Base-by-base conservation (phyloP, 176 grass and related monocot genomes). In the Carex cristatella region DNA sequence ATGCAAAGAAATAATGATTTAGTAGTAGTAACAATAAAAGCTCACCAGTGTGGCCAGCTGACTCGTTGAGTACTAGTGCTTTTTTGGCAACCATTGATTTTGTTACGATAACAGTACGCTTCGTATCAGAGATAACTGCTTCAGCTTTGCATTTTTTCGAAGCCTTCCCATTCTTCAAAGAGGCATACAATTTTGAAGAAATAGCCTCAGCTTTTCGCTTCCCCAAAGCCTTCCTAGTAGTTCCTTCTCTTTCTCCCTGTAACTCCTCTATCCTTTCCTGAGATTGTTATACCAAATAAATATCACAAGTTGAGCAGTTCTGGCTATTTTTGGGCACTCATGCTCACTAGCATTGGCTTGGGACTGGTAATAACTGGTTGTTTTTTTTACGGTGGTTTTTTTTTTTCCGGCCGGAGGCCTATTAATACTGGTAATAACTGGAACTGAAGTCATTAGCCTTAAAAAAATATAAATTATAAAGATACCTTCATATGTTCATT, bases 121-220 rank as follows among this genome's bases (percentile, higher is more conserved):
- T 79, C 15, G 14, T 18, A 35, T 28, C 64, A 69, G 16, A 33
- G 15, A 10, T 9, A 69, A 83, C 46, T 55, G 63, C 42, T 83
- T 83, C 81, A 53, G 59, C 11, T 65, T 65, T 82, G 37, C 11
- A n/a, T 35, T 65, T 82, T 65, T 46, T 82, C 27, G 38, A 27
- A 82, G 7, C 40, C 59, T 82, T 82, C 61, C 65, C 38, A 65
- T 64, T 65, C 61, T 65, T 82, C 37, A 46, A 42, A 65, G 57
- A 64, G 10, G 57, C 42, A 46, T 65, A 61, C 7, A 65, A 82
- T 64, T 82, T 82, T 82, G 79, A 82, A 65, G 79, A 82, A 65
- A 81, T 35, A 64, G 38, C 65, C 30, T 83, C 63, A 54, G 65
- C 61, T 83, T 83, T 83, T 33, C 81, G 81, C 65, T 83, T 83